Percentiles rank a stretch among this genome's conserved stretches.
Conservation (phyloP, 2,329 filamentous ascomycete species). For the Rasamsonia emersonii region DNA sequence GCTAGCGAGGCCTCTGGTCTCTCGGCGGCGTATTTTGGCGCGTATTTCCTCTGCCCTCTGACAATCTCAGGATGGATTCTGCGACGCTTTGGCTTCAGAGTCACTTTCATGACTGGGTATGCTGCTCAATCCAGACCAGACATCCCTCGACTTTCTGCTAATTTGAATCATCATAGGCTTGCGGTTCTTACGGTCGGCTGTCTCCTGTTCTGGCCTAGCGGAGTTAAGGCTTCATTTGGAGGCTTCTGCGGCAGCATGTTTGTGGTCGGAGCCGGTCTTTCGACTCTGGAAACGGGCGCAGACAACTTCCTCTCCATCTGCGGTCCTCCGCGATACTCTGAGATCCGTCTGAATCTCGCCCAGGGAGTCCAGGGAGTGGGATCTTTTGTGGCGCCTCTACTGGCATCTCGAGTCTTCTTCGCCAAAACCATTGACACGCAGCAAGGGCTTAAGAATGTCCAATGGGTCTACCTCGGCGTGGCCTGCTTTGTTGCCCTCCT, state of each 20-base stretch:
- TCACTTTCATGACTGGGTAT: constrained; percentile 71
- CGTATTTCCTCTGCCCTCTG: constrained; percentile 24
- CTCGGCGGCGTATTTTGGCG: constrained; percentile 56
- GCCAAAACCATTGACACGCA: constrained; percentile 50
- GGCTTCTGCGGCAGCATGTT: constrained; percentile 66
- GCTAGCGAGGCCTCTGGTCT: constrained; percentile 53
- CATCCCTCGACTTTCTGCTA: too few species aligned
- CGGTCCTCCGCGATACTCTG: constrained; percentile 64
- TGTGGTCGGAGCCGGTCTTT: constrained; percentile 64
- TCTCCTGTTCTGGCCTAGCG: constrained; percentile 73
- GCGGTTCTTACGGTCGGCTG: too few species aligned
- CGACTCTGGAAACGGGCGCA: constrained; percentile 67
- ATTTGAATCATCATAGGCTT: too few species aligned
- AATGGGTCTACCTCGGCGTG: constrained; percentile 76
- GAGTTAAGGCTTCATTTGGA: constrained; percentile 61
- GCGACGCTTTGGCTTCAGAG: constrained; percentile 67
- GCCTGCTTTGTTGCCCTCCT: constrained; percentile 62
- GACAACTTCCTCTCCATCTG: constrained; percentile 64
- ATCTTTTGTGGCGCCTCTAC: constrained; percentile 62
- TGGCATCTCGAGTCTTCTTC: constrained; percentile 69
- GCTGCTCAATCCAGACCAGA: constrained; percentile 60
- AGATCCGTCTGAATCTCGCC: constrained; percentile 68
- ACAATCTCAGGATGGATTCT: constrained; percentile 53
- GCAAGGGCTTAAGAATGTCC: constrained; percentile 56
- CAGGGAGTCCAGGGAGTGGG: constrained; percentile 72